Evolutionary conservation across 78 protist genomes (phyloP).

Genomic region (Protostelium mycophagum): DNA sequence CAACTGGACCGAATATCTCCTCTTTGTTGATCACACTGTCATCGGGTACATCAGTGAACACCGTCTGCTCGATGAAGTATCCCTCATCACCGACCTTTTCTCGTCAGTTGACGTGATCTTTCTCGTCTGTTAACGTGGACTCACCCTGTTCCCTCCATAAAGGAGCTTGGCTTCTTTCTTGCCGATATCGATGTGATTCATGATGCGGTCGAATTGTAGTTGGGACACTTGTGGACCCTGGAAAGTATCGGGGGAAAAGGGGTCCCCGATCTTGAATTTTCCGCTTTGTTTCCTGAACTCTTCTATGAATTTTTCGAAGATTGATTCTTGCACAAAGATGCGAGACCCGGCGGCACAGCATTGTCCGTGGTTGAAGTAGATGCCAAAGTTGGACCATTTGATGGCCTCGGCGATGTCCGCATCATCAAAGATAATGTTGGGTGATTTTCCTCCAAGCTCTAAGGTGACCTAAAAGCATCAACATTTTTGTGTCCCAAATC

Average conservation of each 20-base stretch:
- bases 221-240: conserved; percentile 56
- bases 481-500: too few species aligned
- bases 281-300: conserved; percentile 6
- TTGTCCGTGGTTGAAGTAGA: conserved; percentile 49
- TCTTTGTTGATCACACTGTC: conserved; percentile 58
- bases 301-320: conserved; percentile 67
- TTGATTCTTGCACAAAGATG: conserved; percentile 62
- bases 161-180: conserved; percentile 44
- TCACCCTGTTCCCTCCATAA: conserved; percentile 22
- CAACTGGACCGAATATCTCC: conserved; percentile 85
- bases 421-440: conserved; percentile 77
- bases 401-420: conserved; percentile 63
- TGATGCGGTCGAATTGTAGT: conserved; percentile 45
- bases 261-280: conserved; percentile 49
- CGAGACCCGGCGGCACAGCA: conserved; percentile 72
- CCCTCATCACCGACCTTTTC: conserved; percentile 24
- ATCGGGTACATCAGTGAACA: conserved; percentile 56
- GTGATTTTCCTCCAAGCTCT: conserved; percentile 93
- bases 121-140: background rate
- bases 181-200: conserved; percentile 34
- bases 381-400: background rate
- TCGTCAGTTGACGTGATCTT: background rate
- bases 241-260: conserved; percentile 3
- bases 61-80: conserved; percentile 70
- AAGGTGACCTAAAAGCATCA: too few species aligned